These are phyloP conservation scores for Marvania coccoides DNA, from an alignment of 139 green algal genomes.

Conservation along the genomic window DNA sequence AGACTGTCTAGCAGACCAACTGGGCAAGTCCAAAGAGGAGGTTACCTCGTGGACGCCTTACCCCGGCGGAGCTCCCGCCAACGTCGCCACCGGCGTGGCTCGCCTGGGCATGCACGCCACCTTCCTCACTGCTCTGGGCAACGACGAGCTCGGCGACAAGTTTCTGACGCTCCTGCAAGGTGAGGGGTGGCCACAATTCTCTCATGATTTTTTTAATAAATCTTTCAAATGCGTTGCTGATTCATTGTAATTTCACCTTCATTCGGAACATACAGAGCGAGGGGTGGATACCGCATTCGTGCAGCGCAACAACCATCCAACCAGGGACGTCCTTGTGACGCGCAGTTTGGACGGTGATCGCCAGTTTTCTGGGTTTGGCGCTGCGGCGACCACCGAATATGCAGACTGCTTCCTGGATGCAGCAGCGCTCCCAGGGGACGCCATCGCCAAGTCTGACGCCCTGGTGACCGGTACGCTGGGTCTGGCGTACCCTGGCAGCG, in stretches of 20 bases:
- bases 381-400: conserved; percentile 46
- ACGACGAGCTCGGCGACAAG: conserved; percentile 59
- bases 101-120: conserved; percentile 41
- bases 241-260: not conserved
- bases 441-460: conserved; percentile 50
- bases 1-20: conserved; percentile 80
- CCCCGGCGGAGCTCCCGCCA: conserved; percentile 72
- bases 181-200: conserved; percentile 11
- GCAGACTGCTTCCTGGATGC: conserved; percentile 66
- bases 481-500: conserved; percentile 56
- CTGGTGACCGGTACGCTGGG: conserved; percentile 79
- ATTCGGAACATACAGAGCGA: conserved; percentile 30
- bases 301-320: conserved; percentile 51
- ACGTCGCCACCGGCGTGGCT: conserved; percentile 62
- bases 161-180: conserved; percentile 59
- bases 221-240: not conserved
- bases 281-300: conserved; percentile 54
- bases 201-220: no score
- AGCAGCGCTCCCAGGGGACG: conserved; percentile 47
- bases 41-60: conserved; percentile 75
- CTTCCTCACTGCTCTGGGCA: conserved; percentile 66
- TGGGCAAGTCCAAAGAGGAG: conserved; percentile 53
- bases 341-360: conserved; percentile 60
- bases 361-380: conserved; percentile 75
- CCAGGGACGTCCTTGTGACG: conserved; percentile 76